Evolutionary conservation across 2,329 filamentous ascomycete genomes (phyloP).

Genomic region (Xylariales sp.): DNA sequence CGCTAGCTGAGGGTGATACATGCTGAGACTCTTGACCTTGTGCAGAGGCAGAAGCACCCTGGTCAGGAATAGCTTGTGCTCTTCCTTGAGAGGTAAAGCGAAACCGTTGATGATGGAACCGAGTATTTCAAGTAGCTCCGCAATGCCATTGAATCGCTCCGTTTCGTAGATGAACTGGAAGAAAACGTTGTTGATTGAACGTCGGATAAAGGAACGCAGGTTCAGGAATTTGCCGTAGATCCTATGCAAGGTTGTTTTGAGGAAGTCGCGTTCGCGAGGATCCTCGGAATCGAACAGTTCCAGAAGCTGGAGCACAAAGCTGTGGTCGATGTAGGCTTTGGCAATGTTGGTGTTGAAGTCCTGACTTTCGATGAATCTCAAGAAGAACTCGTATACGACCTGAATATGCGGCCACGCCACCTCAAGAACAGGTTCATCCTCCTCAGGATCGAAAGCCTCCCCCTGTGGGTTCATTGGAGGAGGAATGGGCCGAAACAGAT

Average conservation of each 20-base stretch:
- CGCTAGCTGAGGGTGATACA: conserved; percentile 97
- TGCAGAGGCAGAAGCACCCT: conserved; percentile 88
- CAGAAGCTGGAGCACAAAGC: conserved; percentile 93
- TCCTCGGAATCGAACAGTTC: conserved; percentile 98
- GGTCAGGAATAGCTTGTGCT: conserved; percentile 97
- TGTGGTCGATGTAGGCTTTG: conserved; percentile 97
- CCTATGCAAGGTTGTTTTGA: conserved; percentile 95
- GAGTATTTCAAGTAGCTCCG: conserved; percentile 91
- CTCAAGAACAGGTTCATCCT: conserved; percentile 95
- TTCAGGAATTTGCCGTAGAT: conserved; percentile 99
- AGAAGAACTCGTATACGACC: conserved; percentile 98
- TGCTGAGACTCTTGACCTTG: conserved; percentile 98
- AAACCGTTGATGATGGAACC: conserved; percentile 99
- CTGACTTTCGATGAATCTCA: conserved; percentile 97
- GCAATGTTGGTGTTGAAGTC: conserved; percentile 99
- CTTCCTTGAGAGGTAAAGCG: conserved; percentile 91
- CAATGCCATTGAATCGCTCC: conserved; percentile 96
- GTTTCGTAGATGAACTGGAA: conserved; percentile 99
- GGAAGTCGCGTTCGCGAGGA: conserved; percentile 89
- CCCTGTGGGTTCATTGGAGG: conserved; percentile 97
- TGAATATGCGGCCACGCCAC: conserved; percentile 99
- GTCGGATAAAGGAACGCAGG: conserved; percentile 90
- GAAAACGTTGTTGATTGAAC: conserved; percentile 99
- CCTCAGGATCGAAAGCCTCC: conserved; percentile 96
- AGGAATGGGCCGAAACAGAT: conserved; percentile 93